Conservation (phyloP, 805 yeast genomes). For the Candida orba region DNA sequence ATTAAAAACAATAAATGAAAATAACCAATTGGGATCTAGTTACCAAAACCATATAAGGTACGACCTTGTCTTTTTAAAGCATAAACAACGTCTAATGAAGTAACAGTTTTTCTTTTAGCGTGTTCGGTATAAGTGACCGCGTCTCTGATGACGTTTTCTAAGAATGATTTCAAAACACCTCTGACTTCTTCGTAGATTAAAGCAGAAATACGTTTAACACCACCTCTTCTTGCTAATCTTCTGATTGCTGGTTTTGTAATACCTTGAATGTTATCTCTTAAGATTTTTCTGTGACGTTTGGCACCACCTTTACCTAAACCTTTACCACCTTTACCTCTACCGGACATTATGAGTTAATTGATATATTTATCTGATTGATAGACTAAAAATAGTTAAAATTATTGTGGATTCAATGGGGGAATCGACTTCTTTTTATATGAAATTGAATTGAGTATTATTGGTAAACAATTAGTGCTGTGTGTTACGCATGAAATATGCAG, state of each 20-base stretch:
- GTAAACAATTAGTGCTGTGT: too few species aligned
- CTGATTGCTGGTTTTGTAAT: constrained; percentile 99
- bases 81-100: constrained; percentile 96
- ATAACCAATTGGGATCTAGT: constrained; percentile 41
- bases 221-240: constrained; percentile 99
- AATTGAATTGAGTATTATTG: too few species aligned
- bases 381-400: not conserved
- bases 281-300: constrained; percentile 99
- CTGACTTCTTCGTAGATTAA: constrained; percentile 98
- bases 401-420: not conserved
- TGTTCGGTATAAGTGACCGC: constrained; percentile 99
- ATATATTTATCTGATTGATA: constrained; percentile 13
- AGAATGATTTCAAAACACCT: constrained; percentile 91
- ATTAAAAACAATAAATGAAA: constrained; percentile 10
- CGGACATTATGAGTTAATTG: constrained; percentile 65
- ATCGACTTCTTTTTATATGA: not conserved
- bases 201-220: constrained; percentile 99
- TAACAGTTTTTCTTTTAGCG: constrained; percentile 99
- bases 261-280: constrained; percentile 99
- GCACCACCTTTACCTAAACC: constrained; percentile 99
- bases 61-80: constrained; percentile 99
- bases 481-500: too few species aligned
- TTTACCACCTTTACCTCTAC: constrained; percentile 99
- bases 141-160: constrained; percentile 96
- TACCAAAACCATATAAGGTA: constrained; percentile 99